Percentiles rank a stretch among this genome's conserved stretches.
Evolutionary conservation across 116 monocot species (phyloP).

Genomic region (Dioscorea cayenensis): DNA sequence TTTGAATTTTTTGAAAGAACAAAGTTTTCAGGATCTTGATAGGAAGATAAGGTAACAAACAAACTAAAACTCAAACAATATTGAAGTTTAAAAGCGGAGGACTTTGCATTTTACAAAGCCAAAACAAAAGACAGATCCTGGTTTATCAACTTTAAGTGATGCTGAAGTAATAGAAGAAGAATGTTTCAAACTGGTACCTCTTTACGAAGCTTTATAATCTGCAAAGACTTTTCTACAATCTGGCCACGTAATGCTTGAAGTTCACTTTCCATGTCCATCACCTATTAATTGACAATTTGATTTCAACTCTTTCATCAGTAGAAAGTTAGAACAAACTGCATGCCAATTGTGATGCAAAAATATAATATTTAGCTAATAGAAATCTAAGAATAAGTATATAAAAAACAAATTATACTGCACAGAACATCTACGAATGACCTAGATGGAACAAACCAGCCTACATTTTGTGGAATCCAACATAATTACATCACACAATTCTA

Average conservation of each 20-base stretch:
- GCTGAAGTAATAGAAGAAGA: no score
- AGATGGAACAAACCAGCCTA: neutral
- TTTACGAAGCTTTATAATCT: slow-evolving; percentile 61
- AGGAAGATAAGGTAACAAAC: no score
- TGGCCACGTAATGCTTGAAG: slow-evolving; percentile 73
- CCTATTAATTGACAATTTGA: slow-evolving; percentile 30
- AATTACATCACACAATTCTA: neutral
- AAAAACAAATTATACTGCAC: no score
- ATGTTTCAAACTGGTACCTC: slow-evolving; percentile 34
- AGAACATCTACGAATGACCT: neutral
- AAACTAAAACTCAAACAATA: no score
- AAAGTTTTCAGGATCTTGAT: no score
- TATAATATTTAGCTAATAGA: neutral
- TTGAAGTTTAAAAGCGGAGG: no score
- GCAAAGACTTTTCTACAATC: slow-evolving; percentile 59
- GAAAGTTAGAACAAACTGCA: neutral
- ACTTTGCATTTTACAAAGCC: no score
- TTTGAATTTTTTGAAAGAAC: no score
- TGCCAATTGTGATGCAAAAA: neutral
- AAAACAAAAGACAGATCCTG: neutral
- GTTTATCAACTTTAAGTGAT: neutral
- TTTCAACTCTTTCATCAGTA: neutral
- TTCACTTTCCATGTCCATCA: slow-evolving; percentile 98
- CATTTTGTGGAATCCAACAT: no score
- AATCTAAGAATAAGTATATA: neutral